Evolutionary conservation across 1,284 basidiomycete genomes (phyloP).

Genomic region (Trichosporon coremiiforme): DNA sequence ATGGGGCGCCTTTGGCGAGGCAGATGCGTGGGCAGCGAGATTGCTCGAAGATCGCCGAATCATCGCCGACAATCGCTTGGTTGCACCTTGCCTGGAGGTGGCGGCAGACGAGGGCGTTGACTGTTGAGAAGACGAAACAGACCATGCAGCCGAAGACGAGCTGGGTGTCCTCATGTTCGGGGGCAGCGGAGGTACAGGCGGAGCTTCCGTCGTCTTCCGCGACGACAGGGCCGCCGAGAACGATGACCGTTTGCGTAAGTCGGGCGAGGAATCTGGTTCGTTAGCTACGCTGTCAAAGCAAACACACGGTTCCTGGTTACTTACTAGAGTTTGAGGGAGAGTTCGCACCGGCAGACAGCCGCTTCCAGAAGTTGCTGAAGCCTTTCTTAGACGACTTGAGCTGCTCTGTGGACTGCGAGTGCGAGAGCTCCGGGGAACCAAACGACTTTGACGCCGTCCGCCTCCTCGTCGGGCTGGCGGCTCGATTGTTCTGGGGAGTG

Average conservation of each 20-base stretch:
- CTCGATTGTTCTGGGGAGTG: background rate
- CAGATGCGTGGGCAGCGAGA: conserved; percentile 27
- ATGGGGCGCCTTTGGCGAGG: conserved; percentile 20
- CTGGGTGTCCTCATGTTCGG: conserved; percentile 42
- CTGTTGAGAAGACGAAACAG: conserved; percentile 20
- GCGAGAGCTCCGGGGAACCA: conserved; percentile 12
- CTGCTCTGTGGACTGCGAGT: conserved; percentile 20
- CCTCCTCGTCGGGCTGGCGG: background rate
- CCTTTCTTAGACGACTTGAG: conserved; percentile 22
- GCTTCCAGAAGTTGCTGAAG: conserved; percentile 24
- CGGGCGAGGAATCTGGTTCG: conserved; percentile 9
- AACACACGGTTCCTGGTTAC: background rate
- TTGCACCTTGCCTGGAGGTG: conserved; percentile 27
- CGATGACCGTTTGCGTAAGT: conserved; percentile 5
- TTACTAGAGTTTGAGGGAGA: conserved; percentile 6
- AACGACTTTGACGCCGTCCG: background rate
- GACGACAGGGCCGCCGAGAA: conserved; percentile 5
- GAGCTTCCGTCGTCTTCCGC: conserved; percentile 21
- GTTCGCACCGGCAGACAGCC: conserved; percentile 18
- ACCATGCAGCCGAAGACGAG: conserved; percentile 21
- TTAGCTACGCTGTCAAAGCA: background rate
- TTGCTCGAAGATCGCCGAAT: conserved; percentile 44
- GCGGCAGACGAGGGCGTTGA: conserved; percentile 18
- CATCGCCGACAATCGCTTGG: conserved; percentile 29
- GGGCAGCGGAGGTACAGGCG: conserved; percentile 45